phyloP scores from a whole-genome alignment of 208 protist species.

The Leptomonas seymouri region DNA sequence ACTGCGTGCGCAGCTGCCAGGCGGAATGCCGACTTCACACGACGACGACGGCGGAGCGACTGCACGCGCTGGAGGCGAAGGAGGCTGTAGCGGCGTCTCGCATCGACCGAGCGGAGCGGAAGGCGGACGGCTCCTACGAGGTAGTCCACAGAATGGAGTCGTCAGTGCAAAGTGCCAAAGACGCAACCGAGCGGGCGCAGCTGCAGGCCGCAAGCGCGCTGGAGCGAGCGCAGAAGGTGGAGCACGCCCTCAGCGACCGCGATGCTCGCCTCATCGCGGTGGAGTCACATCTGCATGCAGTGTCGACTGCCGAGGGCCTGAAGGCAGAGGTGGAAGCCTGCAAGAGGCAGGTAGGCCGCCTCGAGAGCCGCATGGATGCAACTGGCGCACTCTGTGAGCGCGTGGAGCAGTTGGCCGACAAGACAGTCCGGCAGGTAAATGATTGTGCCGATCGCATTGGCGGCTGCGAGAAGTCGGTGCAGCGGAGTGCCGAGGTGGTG shows the following conservation, averaged over 20 bases:
- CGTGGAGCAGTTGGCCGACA: slow-evolving; percentile 50
- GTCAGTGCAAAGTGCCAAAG: slow-evolving; percentile 32
- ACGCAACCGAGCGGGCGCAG: slow-evolving; percentile 43
- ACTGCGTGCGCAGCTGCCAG: slow-evolving; percentile 53
- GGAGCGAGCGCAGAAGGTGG: slow-evolving; percentile 56
- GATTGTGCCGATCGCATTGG: slow-evolving; percentile 33
- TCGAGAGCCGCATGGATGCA: slow-evolving; percentile 69
- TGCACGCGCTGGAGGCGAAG: slow-evolving; percentile 72
- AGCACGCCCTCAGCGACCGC: slow-evolving; percentile 63
- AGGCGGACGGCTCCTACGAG: slow-evolving; percentile 63
- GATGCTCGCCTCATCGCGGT: slow-evolving; percentile 61
- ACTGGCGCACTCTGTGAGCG: slow-evolving; percentile 51
- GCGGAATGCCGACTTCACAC: slow-evolving; percentile 55
- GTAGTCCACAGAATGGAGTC: slow-evolving; percentile 44
- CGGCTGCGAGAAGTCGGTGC: slow-evolving; percentile 37
- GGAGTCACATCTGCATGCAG: slow-evolving; percentile 60
- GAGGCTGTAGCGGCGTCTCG: slow-evolving; percentile 50
- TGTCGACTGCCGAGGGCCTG: slow-evolving; percentile 58
- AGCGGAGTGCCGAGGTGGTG: slow-evolving; percentile 16
- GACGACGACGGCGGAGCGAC: slow-evolving; percentile 50
- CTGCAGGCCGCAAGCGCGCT: slow-evolving; percentile 39
- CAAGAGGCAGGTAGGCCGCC: slow-evolving; percentile 48
- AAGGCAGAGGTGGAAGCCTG: slow-evolving; percentile 69
- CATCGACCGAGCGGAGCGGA: slow-evolving; percentile 73
- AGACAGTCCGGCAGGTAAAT: slow-evolving; percentile 27